Conservation (phyloP, 192 early-diverging fungal genomes). For the Oehlia diaphana region DNA sequence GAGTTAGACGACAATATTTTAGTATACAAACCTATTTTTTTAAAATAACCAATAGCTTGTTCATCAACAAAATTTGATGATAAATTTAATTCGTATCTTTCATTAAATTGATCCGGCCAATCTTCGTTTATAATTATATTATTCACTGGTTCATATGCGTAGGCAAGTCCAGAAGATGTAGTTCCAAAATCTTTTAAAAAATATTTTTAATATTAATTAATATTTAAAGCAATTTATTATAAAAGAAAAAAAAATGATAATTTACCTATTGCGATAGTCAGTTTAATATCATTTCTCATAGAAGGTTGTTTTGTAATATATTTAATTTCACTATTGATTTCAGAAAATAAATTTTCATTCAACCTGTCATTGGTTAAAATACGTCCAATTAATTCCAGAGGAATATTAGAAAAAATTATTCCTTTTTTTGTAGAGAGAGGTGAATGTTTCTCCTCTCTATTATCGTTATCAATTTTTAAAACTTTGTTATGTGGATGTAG, state of each 20-base stretch:
- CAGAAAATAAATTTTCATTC: background rate
- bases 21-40: background rate
- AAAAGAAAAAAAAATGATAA: too few relatives aligned
- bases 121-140: background rate
- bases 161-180: background rate
- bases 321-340: background rate
- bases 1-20: too few relatives aligned
- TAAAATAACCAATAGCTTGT: slow-evolving; percentile 52
- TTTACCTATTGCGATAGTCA: background rate
- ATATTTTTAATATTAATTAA: background rate
- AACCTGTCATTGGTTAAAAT: background rate
- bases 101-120: slow-evolving; percentile 21
- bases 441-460: background rate
- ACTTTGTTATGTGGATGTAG: background rate
- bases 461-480: background rate
- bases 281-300: background rate
- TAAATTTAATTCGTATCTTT: slow-evolving; percentile 38
- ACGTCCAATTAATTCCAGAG: background rate
- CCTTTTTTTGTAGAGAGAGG: too few relatives aligned
- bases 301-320: background rate
- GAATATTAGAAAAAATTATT: too few relatives aligned
- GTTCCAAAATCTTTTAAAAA: background rate
- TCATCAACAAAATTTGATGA: slow-evolving; percentile 48
- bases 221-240: background rate
- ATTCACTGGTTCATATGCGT: background rate